phyloP scores from a whole-genome alignment of 192 early-diverging fungal species.

The Coemansia sp. region DNA sequence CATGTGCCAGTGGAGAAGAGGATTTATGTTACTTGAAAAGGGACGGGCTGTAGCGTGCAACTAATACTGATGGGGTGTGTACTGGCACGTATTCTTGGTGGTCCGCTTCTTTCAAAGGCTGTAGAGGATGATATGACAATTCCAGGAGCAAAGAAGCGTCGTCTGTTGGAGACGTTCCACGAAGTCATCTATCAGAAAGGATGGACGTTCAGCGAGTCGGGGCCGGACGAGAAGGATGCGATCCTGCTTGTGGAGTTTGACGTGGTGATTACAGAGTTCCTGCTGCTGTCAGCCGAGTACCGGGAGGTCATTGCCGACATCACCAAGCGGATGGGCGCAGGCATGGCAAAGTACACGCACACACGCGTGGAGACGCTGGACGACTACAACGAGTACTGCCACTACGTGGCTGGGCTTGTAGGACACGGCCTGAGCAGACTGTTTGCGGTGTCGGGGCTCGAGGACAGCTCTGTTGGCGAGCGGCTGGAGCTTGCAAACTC shows the following conservation, averaged over 20 bases:
- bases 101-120: not conserved
- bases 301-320: constrained; percentile 90
- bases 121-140: constrained; percentile 97
- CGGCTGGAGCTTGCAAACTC: constrained; percentile 71
- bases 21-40: not conserved
- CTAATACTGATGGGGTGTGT: not conserved
- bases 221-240: constrained; percentile 93
- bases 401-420: constrained; percentile 97
- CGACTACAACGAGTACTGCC: constrained; percentile 96
- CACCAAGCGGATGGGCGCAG: constrained; percentile 87
- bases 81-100: not conserved
- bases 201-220: constrained; percentile 81
- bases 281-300: constrained; percentile 70
- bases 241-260: constrained; percentile 87
- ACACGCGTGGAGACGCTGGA: constrained; percentile 69
- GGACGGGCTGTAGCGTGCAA: not conserved
- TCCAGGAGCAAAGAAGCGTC: constrained; percentile 69
- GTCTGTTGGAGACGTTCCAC: constrained; percentile 80
- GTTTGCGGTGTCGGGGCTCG: constrained; percentile 85
- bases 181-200: constrained; percentile 74
- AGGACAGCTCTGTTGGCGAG: constrained; percentile 59
- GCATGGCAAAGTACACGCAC: constrained; percentile 89
- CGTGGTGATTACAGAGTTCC: constrained; percentile 86
- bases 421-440: constrained; percentile 90
- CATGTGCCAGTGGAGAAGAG: not conserved